Base-by-base conservation (phyloP, 495 filamentous ascomycete species). In the Hypomontagnella submonticulosa region DNA sequence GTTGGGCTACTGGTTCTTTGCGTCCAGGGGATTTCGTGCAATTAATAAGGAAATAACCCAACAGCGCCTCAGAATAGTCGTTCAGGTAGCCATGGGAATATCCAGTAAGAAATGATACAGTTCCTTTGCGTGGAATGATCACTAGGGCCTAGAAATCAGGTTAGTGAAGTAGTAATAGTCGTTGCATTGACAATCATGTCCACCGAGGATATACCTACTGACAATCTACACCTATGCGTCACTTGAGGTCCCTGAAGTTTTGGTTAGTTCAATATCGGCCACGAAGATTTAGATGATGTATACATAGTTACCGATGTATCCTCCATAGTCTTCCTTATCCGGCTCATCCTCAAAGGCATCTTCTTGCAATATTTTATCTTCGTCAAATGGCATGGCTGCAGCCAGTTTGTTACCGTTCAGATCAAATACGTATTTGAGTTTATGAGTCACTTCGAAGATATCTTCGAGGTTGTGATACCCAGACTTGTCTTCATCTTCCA, bases 251-350 rank as follows among this genome's bases (percentile, higher is more conserved):
- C 65, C 66, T 72, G 19, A 1, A 15, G 2, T 1, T 46, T n/a
- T 11, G 4, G 15, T 52, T 43, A 59, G 66, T 16, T 2, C 16
- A 23, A 12, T 23, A 27, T 3, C 11, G 4, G 10, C n/a, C 1
- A 40, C 36, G 47, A 43, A 18, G 23, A 59, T 69, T 41, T 62
- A n/a, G 20, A 33, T 41, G 8, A 59, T 4, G 7, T 41, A 9
- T 59, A 59, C 65, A 13, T 47, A 79, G 57, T 81, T 80, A 11
- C 79, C 78, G 8, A 72, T 78, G 42, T 61, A 81, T 6, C 71
- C 73, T 43, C 65, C 68, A 44, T 74, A 78, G 11, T 77, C 73
- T 60, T 78, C 73, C 18, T 76, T 63, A 56, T 81, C 72, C 0
- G 75, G 73, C n/a, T 72, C 55, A n/a, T 66, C 71, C 9, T 72